Evolutionary conservation across 306 rosid genomes (phyloP).

Genomic region (Astragalus glycyphyllos): DNA sequence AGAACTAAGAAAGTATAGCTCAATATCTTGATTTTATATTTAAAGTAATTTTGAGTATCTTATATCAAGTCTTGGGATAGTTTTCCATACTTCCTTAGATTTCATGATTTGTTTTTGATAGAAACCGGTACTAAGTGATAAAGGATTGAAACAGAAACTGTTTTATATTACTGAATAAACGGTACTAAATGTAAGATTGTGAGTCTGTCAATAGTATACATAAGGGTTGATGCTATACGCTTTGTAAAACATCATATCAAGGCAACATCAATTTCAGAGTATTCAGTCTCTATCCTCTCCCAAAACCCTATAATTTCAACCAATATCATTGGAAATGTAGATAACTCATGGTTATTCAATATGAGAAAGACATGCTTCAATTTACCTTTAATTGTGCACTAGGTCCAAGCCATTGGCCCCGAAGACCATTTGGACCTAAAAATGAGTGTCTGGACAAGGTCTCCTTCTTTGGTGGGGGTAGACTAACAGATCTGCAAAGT

Average conservation of each 20-base stretch:
- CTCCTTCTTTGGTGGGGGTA: slow-evolving; percentile 79
- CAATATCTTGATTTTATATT: slow-evolving; percentile 10
- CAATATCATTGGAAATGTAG: slow-evolving; percentile 23
- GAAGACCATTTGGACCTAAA: slow-evolving; percentile 95
- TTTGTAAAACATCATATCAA: slow-evolving; percentile 19
- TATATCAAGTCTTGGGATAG: slow-evolving; percentile 4
- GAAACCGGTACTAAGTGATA: no score
- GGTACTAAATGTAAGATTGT: background rate
- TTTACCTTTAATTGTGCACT: slow-evolving; percentile 73
- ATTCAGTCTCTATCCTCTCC: slow-evolving; percentile 18
- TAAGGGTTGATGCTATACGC: background rate
- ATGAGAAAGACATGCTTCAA: slow-evolving; percentile 22
- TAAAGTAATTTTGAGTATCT: background rate
- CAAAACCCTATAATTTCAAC: slow-evolving; percentile 21
- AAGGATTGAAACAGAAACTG: no score
- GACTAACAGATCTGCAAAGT: slow-evolving; percentile 70
- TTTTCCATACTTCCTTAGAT: slow-evolving; percentile 20
- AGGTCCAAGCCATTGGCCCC: slow-evolving; percentile 91
- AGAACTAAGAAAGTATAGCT: slow-evolving; percentile 20
- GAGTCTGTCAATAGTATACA: background rate
- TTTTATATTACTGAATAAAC: no score
- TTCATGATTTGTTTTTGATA: slow-evolving; percentile 25
- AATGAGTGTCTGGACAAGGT: slow-evolving; percentile 95
- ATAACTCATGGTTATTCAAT: slow-evolving; percentile 28
- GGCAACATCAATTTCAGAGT: slow-evolving; percentile 24